These are phyloP conservation scores for Periconia macrospinosa DNA, from an alignment of 2,329 filamentous ascomycete genomes.

Conservation along the genomic window DNA sequence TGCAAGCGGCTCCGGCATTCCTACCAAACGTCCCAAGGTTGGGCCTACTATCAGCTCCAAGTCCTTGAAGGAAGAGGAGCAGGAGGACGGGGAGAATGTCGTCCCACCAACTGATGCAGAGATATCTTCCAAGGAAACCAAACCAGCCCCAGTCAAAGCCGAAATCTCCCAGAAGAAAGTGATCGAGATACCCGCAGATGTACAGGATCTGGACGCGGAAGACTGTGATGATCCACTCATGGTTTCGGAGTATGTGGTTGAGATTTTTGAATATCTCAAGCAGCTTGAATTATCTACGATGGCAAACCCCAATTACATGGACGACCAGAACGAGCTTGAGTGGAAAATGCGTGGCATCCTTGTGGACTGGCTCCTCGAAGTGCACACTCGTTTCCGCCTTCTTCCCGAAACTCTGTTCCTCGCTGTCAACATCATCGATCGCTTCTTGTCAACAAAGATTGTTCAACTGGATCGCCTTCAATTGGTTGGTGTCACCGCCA, in stretches of 20 bases:
- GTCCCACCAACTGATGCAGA: constrained; percentile 54
- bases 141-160: background rate
- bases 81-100: constrained; percentile 59
- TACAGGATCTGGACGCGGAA: constrained; percentile 74
- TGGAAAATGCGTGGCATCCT: constrained; percentile 99
- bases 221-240: constrained; percentile 93
- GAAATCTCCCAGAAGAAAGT: constrained; percentile 13
- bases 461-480: constrained; percentile 96
- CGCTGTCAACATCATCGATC: constrained; percentile 96
- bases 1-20: constrained; percentile 70
- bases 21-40: constrained; percentile 39
- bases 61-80: constrained; percentile 57
- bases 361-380: constrained; percentile 97
- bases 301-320: constrained; percentile 93
- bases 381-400: constrained; percentile 94
- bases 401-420: constrained; percentile 96
- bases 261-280: constrained; percentile 95
- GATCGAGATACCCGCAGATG: constrained; percentile 26
- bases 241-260: constrained; percentile 95
- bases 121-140: constrained; percentile 50
- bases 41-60: constrained; percentile 16
- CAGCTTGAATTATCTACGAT: constrained; percentile 79
- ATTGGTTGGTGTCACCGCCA: constrained; percentile 94
- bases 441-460: constrained; percentile 92
- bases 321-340: constrained; percentile 89